Percentiles rank a stretch among this genome's conserved stretches.
Conservation (phyloP, 2,329 filamentous ascomycete species). For the Neopestalotiopsis sp. region DNA sequence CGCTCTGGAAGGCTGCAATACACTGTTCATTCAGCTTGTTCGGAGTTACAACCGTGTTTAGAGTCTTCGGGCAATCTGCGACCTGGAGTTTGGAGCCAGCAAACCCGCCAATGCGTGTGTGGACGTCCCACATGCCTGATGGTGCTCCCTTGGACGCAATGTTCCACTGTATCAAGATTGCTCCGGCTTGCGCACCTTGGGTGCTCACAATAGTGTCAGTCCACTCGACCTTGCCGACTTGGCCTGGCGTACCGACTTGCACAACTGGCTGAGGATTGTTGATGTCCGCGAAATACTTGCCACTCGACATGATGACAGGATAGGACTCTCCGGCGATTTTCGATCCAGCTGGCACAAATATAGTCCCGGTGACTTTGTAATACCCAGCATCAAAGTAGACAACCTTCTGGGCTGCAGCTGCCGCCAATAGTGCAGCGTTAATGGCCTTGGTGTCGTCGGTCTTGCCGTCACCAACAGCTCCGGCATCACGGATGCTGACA, state of each 20-base stretch:
- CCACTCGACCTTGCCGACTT: constrained; percentile 65
- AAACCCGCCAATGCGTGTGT: constrained; percentile 76
- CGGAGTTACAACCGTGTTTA: constrained; percentile 33
- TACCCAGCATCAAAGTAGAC: constrained; percentile 67
- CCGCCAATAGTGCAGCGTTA: constrained; percentile 65
- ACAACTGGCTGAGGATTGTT: constrained; percentile 61
- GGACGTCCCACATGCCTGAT: constrained; percentile 75
- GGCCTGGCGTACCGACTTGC: constrained; percentile 60
- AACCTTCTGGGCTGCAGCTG: constrained; percentile 57
- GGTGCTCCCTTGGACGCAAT: constrained; percentile 44
- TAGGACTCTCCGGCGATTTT: constrained; percentile 65
- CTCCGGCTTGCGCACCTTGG: constrained; percentile 62
- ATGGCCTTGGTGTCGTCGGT: constrained; percentile 78
- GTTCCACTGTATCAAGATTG: constrained; percentile 71
- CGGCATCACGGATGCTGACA: constrained; percentile 69
- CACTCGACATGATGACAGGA: constrained; percentile 57
- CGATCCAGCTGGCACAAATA: constrained; percentile 52
- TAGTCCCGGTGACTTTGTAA: constrained; percentile 64
- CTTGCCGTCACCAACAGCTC: constrained; percentile 74
- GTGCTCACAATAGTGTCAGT: constrained; percentile 68
- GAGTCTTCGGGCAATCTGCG: constrained; percentile 61
- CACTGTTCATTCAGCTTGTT: constrained; percentile 37
- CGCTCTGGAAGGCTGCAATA: constrained; percentile 48
- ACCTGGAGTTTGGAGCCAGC: constrained; percentile 73
- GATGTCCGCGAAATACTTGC: constrained; percentile 54